Evolutionary conservation across 2,329 filamentous ascomycete species (phyloP).

Genomic region (Fusarium circinatum): DNA sequence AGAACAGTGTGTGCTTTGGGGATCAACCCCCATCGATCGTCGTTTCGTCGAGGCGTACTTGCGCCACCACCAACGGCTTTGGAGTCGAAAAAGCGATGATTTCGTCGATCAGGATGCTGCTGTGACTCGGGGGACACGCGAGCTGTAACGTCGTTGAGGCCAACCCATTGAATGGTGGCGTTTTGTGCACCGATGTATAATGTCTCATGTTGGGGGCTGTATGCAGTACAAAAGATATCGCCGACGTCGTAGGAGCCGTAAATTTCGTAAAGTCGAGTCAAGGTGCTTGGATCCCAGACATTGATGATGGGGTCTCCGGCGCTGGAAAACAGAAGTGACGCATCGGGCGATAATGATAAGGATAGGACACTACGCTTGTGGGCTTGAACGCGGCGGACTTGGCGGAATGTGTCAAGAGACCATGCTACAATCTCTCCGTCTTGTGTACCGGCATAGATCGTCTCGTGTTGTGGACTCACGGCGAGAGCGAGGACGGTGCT

Average conservation of each 20-base stretch:
- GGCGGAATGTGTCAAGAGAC: constrained; percentile 88
- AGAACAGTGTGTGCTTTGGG: constrained; percentile 68
- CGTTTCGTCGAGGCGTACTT: constrained; percentile 77
- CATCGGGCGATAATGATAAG: constrained; percentile 80
- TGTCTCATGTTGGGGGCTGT: constrained; percentile 81
- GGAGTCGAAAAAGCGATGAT: constrained; percentile 94
- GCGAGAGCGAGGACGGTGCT: constrained; percentile 85
- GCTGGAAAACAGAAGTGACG: constrained; percentile 85
- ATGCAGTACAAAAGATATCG: constrained; percentile 95
- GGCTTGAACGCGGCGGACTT: constrained; percentile 80
- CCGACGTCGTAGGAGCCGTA: constrained; percentile 95
- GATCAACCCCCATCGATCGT: constrained; percentile 66
- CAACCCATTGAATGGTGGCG: constrained; percentile 93
- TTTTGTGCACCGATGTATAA: constrained; percentile 95
- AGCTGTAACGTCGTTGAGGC: constrained; percentile 71
- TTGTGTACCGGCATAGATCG: constrained; percentile 92
- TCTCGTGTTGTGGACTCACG: constrained; percentile 78
- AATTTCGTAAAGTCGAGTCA: constrained; percentile 85
- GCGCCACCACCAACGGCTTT: constrained; percentile 81
- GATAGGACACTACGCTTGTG: constrained; percentile 93
- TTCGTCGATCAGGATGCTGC: constrained; percentile 78
- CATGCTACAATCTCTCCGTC: constrained; percentile 93
- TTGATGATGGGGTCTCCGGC: constrained; percentile 95
- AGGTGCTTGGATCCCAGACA: constrained; percentile 84
- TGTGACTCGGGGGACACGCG: constrained; percentile 70